Evolutionary conservation across 75 land plant species (phyloP).

Genomic region (Cunninghamia lanceolata): DNA sequence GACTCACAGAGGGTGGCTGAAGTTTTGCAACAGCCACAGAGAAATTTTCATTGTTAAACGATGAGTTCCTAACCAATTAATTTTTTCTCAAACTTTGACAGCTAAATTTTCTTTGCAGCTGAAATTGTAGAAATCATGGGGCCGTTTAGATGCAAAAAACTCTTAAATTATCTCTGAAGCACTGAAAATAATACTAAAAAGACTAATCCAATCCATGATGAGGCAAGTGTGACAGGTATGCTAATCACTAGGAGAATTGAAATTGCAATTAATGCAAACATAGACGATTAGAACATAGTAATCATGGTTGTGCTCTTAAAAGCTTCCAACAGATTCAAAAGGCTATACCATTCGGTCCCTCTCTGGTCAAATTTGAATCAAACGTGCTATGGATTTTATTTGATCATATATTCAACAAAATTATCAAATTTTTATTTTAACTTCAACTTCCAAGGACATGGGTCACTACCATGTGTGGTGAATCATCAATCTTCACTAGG

Average conservation of each 20-base stretch:
- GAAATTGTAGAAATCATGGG: too few relatives aligned
- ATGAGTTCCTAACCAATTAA: too few relatives aligned
- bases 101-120: too few relatives aligned
- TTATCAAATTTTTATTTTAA: not conserved
- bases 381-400: not conserved
- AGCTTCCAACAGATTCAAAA: not conserved
- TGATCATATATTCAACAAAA: not conserved
- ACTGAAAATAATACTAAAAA: not conserved
- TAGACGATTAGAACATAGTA: not conserved
- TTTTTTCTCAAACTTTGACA: too few relatives aligned
- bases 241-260: not conserved
- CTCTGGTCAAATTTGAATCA: not conserved
- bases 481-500: too few relatives aligned
- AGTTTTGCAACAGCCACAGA: too few relatives aligned
- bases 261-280: slow-evolving; percentile 8
- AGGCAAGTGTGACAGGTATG: not conserved
- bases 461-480: too few relatives aligned
- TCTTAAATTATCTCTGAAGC: too few relatives aligned
- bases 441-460: too few relatives aligned
- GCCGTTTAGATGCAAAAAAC: too few relatives aligned
- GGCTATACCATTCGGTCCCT: not conserved
- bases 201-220: slow-evolving; percentile 29
- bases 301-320: not conserved
- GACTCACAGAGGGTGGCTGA: too few relatives aligned
- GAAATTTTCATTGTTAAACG: too few relatives aligned